Base-by-base conservation (phyloP, 805 yeast species). In the Hanseniaspora guilliermondii region DNA sequence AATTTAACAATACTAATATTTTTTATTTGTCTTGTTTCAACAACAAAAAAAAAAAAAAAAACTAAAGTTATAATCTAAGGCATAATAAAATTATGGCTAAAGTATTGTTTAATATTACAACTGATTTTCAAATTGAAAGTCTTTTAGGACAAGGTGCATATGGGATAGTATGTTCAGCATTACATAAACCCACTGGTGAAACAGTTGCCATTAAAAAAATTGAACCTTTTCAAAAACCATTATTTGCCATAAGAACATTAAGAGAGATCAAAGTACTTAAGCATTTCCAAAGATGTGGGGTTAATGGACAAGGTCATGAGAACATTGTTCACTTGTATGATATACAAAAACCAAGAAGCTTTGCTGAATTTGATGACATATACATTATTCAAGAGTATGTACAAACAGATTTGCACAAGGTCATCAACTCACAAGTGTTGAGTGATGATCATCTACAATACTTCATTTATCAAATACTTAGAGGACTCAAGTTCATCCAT, bases 71-170 rank as follows among this genome's bases (percentile, higher is more conserved):
- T 36, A 36, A 7, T 36, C 8, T 16, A 36, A n/a, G n/a, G n/a
- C n/a, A n/a, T n/a, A n/a, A 36, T 19, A 24, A 16, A 21, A 22
- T 35, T 8, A 53, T 53, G 56, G 56, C 52, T 17, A 70, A 70
- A 56, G 72, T 77, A 50, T 70, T 79, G 2, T 91, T 91, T 74
- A 87, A 87, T 66, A 91, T 91, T 27, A 81, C 89, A 30, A 85
- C 84, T 58, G 88, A 86, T 63, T 91, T 89, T 68, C 87, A 87
- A 66, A 80, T 91, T 47, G 73, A 82, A 50, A 87, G 86, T 60
- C 78, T 91, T 16, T 82, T 91, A 1, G 97, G 97, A 8, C 95
- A 88, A 68, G 97, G 97, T 19, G 97, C 97, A 0, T 91, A 91
- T 65, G 97, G 97, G 6, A 80, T 89, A 12, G 97, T 91, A 11